Conservation (phyloP, 2,329 filamentous ascomycete species). For the Pseudogymnoascus sp. region DNA sequence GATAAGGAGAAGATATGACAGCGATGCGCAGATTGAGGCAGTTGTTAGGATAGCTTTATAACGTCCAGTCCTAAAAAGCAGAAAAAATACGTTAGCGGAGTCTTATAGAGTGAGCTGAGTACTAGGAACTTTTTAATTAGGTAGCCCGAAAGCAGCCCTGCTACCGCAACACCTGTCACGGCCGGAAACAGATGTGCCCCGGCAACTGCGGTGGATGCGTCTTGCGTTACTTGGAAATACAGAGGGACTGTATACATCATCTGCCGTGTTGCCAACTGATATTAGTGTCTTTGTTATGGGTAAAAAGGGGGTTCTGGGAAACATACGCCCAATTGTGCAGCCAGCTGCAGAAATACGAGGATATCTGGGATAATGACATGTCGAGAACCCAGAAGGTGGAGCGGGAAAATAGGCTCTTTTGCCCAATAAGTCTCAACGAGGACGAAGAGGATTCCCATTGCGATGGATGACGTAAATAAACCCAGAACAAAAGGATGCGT, state of each 20-base stretch:
- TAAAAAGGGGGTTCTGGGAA: slow-evolving; percentile 10
- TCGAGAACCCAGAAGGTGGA: slow-evolving; percentile 43
- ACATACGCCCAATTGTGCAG: slow-evolving; percentile 49
- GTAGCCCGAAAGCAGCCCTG: slow-evolving; percentile 50
- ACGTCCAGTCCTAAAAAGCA: slow-evolving; percentile 40
- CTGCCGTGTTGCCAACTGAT: slow-evolving; percentile 19
- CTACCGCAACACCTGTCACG: slow-evolving; percentile 57
- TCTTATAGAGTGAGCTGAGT: background rate
- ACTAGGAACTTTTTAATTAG: slow-evolving; percentile 40
- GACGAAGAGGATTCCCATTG: slow-evolving; percentile 20
- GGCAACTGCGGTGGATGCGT: slow-evolving; percentile 48
- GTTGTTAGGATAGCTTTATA: slow-evolving; percentile 49
- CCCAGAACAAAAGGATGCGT: slow-evolving; percentile 27
- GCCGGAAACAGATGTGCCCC: slow-evolving; percentile 57
- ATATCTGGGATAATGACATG: slow-evolving; percentile 46
- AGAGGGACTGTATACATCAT: slow-evolving; percentile 59
- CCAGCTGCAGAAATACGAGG: slow-evolving; percentile 44
- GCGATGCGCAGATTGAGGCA: slow-evolving; percentile 40
- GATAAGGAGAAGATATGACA: slow-evolving; percentile 44
- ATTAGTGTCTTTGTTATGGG: background rate
- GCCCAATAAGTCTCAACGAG: slow-evolving; percentile 35
- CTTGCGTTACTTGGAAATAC: slow-evolving; percentile 58
- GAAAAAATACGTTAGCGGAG: background rate
- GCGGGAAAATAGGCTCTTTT: slow-evolving; percentile 49
- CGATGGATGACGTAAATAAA: slow-evolving; percentile 26